Base-by-base conservation (phyloP, 75 land plant species). In the Pinus albicaulis region DNA sequence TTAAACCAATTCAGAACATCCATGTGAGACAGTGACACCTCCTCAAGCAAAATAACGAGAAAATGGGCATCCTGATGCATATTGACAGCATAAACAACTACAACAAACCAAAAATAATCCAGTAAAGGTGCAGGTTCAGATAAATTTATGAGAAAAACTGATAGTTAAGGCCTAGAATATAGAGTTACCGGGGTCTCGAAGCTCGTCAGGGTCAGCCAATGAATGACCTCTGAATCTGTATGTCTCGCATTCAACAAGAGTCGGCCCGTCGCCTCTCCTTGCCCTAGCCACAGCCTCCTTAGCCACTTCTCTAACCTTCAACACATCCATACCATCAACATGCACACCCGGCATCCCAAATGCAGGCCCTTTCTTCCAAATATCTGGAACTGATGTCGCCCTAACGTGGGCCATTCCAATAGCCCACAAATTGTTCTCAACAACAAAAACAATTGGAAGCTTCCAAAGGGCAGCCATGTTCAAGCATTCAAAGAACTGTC, bases 381-480 rank as follows among this genome's bases (percentile, higher is more conserved):
- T 96, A 81, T 89, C 89, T 4, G 95, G 95, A 76, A 88, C 98
- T 0, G 99, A 96, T 59, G 99, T 96, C 12, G 99, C 88, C 72
- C 99, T 82, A 63, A 87, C 71, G 75, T 96, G 99, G 12, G 92
- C 87, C 99, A 96, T 96, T 16, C 99, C 98, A 82, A 96, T 96
- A 1, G 99, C 99, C 99, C 99, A 96, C 83, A 94, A 75, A 68
- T 96, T 96, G 74, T 96, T 96, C 85, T 96, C 99, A 55, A 96
- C 99, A 44, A 96, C 99, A 80, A 94, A 96, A 23, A 94, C 79
- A 56, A 96, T 90, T 1, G 99, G 99, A 82, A 96, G 81, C 71
- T 94, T 96, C 98, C 98, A 96, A 57, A 96, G 84, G 23, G 95
- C 89, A 3, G 99, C 98, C 99, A 96, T 96, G 89, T 96, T 96